A percentile compares a stretch with the other conserved stretches of the same genome.
Conservation (phyloP, 2,329 filamentous ascomycete genomes). For the Cryphonectria radicalis region DNA sequence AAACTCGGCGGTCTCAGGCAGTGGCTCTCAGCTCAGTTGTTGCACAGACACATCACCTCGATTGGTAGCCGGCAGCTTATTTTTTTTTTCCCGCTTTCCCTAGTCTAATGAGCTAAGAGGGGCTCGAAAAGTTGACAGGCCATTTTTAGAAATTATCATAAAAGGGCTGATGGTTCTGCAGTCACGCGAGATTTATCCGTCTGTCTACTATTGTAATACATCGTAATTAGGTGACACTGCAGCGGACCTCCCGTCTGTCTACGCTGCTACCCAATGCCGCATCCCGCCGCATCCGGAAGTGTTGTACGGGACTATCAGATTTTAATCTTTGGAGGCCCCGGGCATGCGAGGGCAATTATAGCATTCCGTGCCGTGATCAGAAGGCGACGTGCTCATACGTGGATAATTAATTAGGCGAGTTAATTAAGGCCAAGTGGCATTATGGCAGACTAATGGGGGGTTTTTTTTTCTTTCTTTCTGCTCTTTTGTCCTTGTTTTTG, state of each 20-base stretch:
- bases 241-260: neutral
- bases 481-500: too few relatives aligned
- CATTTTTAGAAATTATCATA: neutral
- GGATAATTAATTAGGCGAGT: neutral
- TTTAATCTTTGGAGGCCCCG: neutral
- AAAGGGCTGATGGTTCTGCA: neutral
- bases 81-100: neutral
- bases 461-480: neutral
- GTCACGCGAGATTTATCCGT: neutral
- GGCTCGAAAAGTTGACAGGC: neutral
- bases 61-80: neutral
- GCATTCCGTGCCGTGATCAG: neutral
- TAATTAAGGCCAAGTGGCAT: neutral
- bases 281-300: conserved; percentile 4
- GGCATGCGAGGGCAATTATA: neutral
- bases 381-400: neutral
- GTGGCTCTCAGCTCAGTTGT: neutral
- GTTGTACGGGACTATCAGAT: neutral
- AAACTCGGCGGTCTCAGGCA: neutral
- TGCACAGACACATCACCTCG: neutral
- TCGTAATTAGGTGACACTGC: neutral
- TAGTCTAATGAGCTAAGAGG: neutral
- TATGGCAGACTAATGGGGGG: neutral
- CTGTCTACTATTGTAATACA: neutral
- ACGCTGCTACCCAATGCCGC: neutral